Conservation (phyloP, 169 alveolate genomes). For the Cryptosporidium sp. region DNA sequence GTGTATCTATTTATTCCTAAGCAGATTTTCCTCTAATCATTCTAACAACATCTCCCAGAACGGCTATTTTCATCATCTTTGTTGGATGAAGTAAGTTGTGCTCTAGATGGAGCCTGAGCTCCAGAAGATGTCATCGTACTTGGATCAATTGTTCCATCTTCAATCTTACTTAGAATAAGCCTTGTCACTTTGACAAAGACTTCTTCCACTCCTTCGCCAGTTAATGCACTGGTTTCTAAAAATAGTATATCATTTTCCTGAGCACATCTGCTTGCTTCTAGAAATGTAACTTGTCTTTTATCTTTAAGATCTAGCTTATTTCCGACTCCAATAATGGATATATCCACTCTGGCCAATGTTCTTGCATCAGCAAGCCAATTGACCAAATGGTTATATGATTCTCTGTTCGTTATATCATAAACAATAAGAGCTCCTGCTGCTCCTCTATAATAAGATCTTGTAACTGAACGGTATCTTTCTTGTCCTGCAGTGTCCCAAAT, state of each 20-base stretch:
- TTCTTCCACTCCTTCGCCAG: conserved; percentile 91
- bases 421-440: conserved; percentile 91
- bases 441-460: conserved; percentile 90
- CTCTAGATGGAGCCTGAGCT: conserved; percentile 56
- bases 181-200: conserved; percentile 84
- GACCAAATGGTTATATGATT: conserved; percentile 83
- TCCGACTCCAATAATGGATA: conserved; percentile 85
- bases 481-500: conserved; percentile 94
- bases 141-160: conserved; percentile 83
- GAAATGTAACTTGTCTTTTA: conserved; percentile 83
- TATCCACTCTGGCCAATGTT: conserved; percentile 85
- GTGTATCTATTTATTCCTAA: not conserved
- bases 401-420: conserved; percentile 88
- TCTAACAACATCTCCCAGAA: conserved; percentile 48
- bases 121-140: conserved; percentile 74
- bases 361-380: conserved; percentile 87
- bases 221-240: conserved; percentile 90
- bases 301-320: conserved; percentile 86
- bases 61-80: conserved; percentile 33
- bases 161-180: conserved; percentile 86
- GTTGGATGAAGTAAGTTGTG: conserved; percentile 39
- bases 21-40: not conserved
- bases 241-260: conserved; percentile 87
- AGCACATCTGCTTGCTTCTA: conserved; percentile 89
- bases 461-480: conserved; percentile 86